Evolutionary conservation across 345 rosid genomes (phyloP).

Genomic region (Moricandia arvensis): DNA sequence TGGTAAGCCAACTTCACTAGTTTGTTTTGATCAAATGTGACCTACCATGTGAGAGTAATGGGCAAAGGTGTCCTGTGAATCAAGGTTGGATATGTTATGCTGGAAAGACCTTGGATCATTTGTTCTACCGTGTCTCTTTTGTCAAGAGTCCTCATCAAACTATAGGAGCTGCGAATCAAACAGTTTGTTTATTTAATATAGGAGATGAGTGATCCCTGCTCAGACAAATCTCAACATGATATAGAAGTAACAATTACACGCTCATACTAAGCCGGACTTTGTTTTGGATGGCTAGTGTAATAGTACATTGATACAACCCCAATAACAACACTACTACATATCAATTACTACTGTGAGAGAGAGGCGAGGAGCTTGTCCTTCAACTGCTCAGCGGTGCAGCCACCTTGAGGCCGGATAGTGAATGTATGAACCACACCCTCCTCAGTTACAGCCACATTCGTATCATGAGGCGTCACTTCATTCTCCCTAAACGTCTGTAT

Average conservation of each 20-base stretch:
- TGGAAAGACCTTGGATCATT: too few species aligned
- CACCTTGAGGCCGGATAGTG: slow-evolving; percentile 59
- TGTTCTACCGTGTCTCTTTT: too few species aligned
- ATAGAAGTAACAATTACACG: slow-evolving; percentile 5
- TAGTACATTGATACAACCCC: slow-evolving; percentile 4
- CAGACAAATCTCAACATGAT: slow-evolving; percentile 12
- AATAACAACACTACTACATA: slow-evolving; percentile 7
- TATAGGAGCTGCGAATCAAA: too few species aligned
- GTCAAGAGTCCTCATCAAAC: too few species aligned
- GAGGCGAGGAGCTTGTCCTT: slow-evolving; percentile 76
- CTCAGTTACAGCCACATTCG: slow-evolving; percentile 60
- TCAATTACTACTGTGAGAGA: slow-evolving; percentile 44
- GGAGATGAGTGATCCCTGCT: background rate
- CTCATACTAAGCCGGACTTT: background rate
- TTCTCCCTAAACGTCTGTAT: slow-evolving; percentile 64
- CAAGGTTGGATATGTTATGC: too few species aligned
- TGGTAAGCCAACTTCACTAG: too few species aligned
- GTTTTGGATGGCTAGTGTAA: slow-evolving; percentile 6
- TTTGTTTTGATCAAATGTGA: too few species aligned
- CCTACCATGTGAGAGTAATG: too few species aligned
- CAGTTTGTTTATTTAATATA: background rate
- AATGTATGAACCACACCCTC: slow-evolving; percentile 75
- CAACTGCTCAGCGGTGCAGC: slow-evolving; percentile 68
- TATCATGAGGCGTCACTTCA: slow-evolving; percentile 58
- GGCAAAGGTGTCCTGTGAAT: too few species aligned